Evolutionary conservation across 2,329 filamentous ascomycete genomes (phyloP).

Genomic region (Pyrenochaeta sp.): DNA sequence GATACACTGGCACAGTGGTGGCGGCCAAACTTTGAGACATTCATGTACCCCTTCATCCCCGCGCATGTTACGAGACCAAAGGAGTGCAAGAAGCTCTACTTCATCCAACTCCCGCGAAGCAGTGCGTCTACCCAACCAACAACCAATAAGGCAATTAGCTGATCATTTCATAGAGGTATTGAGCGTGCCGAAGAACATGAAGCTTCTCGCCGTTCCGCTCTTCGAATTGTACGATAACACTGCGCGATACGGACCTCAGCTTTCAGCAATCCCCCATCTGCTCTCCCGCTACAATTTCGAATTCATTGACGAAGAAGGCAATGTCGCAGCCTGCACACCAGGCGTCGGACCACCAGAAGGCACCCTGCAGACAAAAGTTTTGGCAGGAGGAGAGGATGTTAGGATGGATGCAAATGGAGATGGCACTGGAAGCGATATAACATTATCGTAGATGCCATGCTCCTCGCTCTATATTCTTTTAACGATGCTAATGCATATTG

Average conservation of each 20-base stretch:
- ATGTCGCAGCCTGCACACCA: conserved; percentile 85
- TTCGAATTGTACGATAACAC: conserved; percentile 99
- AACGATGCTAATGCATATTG: background rate
- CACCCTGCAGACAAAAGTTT: conserved; percentile 43
- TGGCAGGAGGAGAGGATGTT: conserved; percentile 49
- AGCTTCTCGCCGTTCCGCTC: conserved; percentile 92
- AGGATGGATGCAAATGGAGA: conserved; percentile 50
- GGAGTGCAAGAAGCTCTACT: conserved; percentile 99
- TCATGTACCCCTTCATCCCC: conserved; percentile 99
- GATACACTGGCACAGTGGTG: conserved; percentile 98
- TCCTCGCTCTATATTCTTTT: background rate
- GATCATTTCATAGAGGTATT: conserved; percentile 74
- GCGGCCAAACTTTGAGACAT: conserved; percentile 98
- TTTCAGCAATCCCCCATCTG: conserved; percentile 94
- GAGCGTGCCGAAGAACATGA: conserved; percentile 99
- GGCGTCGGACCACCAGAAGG: conserved; percentile 69
- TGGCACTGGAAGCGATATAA: conserved; percentile 43
- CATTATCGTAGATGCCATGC: conserved; percentile 32
- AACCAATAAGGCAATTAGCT: conserved; percentile 9
- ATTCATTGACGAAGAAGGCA: conserved; percentile 91
- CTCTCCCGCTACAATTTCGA: conserved; percentile 97
- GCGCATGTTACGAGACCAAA: conserved; percentile 96
- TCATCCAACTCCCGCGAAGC: conserved; percentile 90
- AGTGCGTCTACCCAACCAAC: conserved; percentile 65
- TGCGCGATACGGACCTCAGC: conserved; percentile 89